Evolutionary conservation across 176 grass and related monocot genomes (phyloP).

Genomic region (Oryza brachyantha): DNA sequence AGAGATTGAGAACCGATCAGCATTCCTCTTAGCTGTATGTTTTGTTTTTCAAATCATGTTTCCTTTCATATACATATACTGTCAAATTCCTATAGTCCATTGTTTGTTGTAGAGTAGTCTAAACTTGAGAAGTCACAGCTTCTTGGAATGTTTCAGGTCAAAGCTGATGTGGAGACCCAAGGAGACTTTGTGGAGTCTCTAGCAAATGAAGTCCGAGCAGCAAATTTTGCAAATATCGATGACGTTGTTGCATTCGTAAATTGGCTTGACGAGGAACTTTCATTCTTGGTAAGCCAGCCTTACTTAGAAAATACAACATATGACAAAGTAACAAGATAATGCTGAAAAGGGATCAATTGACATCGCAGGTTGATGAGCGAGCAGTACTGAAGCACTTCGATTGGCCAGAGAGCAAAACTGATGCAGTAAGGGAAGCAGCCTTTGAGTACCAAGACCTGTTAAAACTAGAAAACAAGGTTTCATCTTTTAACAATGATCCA

Average conservation of each 20-base stretch:
- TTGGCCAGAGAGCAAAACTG: conserved; percentile 93
- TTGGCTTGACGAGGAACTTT: conserved; percentile 95
- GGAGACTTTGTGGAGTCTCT: conserved; percentile 81
- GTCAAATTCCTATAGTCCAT: neutral
- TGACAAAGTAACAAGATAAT: neutral
- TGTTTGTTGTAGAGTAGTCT: neutral
- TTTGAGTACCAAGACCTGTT: conserved; percentile 79
- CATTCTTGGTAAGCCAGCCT: conserved; percentile 77
- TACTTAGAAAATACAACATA: neutral
- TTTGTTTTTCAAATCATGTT: neutral
- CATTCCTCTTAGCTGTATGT: conserved; percentile 93
- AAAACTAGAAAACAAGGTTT: conserved; percentile 68
- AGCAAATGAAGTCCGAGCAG: conserved; percentile 41
- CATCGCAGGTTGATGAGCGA: conserved; percentile 78
- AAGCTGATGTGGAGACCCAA: conserved; percentile 96
- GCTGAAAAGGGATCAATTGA: conserved; percentile 4
- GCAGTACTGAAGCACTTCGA: conserved; percentile 97
- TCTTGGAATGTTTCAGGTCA: conserved; percentile 58
- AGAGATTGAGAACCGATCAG: conserved; percentile 91
- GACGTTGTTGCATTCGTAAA: conserved; percentile 79
- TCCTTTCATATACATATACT: conserved; percentile 1
- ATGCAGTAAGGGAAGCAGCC: conserved; percentile 78
- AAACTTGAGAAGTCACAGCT: neutral
- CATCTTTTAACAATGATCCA: conserved; percentile 64
- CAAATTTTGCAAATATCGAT: conserved; percentile 54